Percentiles rank a stretch among this genome's conserved stretches.
Conservation (phyloP, 2,329 filamentous ascomycete species). For the Colletotrichum viniferum region DNA sequence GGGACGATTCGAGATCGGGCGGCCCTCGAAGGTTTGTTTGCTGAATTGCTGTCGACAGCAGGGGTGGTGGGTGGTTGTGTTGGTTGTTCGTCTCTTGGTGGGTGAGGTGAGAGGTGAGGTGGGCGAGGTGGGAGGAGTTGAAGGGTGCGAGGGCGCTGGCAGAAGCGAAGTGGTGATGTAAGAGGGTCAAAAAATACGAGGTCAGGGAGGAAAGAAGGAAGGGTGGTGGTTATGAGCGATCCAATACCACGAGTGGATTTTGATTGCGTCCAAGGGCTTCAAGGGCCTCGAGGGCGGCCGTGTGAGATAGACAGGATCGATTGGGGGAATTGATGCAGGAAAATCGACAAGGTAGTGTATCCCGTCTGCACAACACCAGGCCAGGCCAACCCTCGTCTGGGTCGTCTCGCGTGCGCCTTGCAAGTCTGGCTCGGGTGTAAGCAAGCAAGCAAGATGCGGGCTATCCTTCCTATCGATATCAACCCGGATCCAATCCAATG, state of each 20-base stretch:
- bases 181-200: constrained; percentile 5
- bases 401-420: background rate
- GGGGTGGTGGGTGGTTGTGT: background rate
- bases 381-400: background rate
- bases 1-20: constrained; percentile 18
- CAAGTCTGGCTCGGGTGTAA: background rate
- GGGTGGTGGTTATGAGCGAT: constrained; percentile 1
- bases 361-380: background rate
- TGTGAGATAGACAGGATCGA: constrained; percentile 1
- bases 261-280: background rate
- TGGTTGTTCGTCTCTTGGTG: background rate
- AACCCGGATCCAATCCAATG: background rate
- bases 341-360: background rate
- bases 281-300: background rate
- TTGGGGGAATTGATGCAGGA: background rate
- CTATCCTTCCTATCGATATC: background rate
- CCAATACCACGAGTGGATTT: background rate
- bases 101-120: background rate
- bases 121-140: background rate
- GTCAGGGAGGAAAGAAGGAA: constrained; percentile 5
- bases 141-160: background rate
- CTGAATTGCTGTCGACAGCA: background rate
- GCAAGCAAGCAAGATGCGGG: background rate
- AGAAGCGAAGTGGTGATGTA: background rate
- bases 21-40: constrained; percentile 2